Conservation (phyloP, 106 monocot genomes). For the Vanilla planifolia region DNA sequence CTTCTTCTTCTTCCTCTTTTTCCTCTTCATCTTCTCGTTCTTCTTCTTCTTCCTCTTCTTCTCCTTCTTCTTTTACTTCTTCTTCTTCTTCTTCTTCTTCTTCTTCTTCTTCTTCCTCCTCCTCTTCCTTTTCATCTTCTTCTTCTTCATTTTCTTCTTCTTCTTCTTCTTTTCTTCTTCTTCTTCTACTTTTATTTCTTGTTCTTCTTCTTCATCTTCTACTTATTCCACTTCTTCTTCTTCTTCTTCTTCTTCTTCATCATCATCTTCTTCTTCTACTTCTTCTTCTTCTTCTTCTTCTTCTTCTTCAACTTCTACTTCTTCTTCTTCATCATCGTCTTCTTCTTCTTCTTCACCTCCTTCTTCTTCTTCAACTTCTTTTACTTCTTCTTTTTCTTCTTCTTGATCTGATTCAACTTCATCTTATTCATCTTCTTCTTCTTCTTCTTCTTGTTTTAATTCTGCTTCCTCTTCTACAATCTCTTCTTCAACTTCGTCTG, state of each 20-base stretch:
- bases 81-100: background rate
- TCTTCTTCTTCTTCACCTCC: too few species aligned
- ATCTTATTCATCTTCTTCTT: too few species aligned
- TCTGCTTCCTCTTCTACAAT: background rate
- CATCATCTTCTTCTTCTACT: background rate
- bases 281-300: background rate
- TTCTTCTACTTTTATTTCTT: background rate
- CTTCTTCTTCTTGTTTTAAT: too few species aligned
- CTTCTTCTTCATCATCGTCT: too few species aligned
- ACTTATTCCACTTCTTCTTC: too few species aligned
- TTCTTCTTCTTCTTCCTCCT: background rate
- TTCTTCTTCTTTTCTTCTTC: background rate
- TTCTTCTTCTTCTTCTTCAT: background rate
- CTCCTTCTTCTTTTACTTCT: too few species aligned
- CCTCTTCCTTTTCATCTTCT: background rate
- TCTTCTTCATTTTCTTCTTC: too few species aligned
- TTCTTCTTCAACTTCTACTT: background rate
- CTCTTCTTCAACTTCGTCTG: background rate
- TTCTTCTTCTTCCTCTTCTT: background rate
- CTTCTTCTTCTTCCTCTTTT: background rate
- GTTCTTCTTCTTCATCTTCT: too few species aligned
- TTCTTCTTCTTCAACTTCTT: too few species aligned
- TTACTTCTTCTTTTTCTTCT: background rate
- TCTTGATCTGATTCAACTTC: background rate
- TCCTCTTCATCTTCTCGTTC: background rate